Base-by-base conservation (phyloP, 2,329 filamentous ascomycete genomes). In the Alternaria triticimaculans region DNA sequence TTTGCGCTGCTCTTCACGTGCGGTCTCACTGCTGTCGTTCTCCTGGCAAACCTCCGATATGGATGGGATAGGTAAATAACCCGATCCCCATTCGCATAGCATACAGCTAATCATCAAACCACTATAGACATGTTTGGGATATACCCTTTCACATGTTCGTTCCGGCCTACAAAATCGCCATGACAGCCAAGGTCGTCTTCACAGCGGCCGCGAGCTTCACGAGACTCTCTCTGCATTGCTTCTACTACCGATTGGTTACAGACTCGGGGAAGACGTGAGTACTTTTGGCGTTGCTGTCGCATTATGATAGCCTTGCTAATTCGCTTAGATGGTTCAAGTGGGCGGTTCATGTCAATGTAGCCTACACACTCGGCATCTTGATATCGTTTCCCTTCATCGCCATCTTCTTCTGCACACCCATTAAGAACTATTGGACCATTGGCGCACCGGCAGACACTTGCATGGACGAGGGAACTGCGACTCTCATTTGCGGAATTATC, bases 181-280 rank as follows among this genome's bases (percentile, higher is more conserved):
- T 84, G 68, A 70, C 73, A 2, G 77, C 82, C 5, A 84, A 84
- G 65, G 55, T 82, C 7, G 68, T 81, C 5, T 84, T 83, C 64
- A 78, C 76, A 2, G 68, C 77, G 12, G 81, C 82, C 2, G 75
- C 82, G 1, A 81, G 79, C 0, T 83, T 83, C 60, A 83, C 82
- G 0, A 74, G 83, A 15, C 72, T 83, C 15, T 83, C 81, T 0
- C 72, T 84, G 9, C 79, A 84, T 33, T 80, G 74, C 66, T 83
- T 84, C 68, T 85, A 84, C 65, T 84, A 83, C 56, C 78, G 83
- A 12, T 72, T 84, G 10, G 74, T 83, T 8, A 62, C 76, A 10
- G 81, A 84, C 63, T 79, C 78, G n/a, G 77, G 76, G 76, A 53
- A 68, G 37, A 21, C 23, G 63, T 65, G 44, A 54, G 63, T 48